Base-by-base conservation (phyloP, 345 rosid species). In the Clausena lansium region DNA sequence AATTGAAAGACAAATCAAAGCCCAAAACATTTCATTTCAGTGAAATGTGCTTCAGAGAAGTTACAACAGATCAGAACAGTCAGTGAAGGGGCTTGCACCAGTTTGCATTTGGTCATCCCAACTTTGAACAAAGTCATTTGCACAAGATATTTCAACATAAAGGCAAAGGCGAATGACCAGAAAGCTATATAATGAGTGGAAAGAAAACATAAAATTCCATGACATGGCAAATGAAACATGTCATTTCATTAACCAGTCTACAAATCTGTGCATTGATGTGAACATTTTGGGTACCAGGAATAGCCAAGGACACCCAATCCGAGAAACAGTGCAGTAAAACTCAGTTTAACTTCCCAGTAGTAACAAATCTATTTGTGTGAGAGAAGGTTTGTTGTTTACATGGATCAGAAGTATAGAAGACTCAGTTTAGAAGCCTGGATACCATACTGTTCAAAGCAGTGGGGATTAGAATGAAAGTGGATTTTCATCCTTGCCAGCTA, bases 401-500 rank as follows among this genome's bases (percentile, higher is more conserved):
- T 17, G 81, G 47, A 54, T 52, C 74, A 66, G 71, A 77, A 58
- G 74, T 47, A 78, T 60, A 41, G 17, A 77, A 62, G 38, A 63
- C 74, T 33, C 15, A 59, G 60, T 55, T 79, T 77, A 65, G 19
- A 47, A 71, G 76, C 25, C 36, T 71, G 59, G 50, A 80, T 39
- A 71, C n/a, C 33, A 28, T 72, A 64, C 30, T 32, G 60, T 68
- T 62, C 38, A 28, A 35, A 45, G 57, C 24, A 66, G 19, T 9
- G n/a, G 67, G 27, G n/a, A 63, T 80, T 82, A 80, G 81, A 79
- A 76, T 57, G 55, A 63, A 73, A 78, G 78, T 8, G 58, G 20
- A 14, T 74, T 78, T 4, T 81, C 86, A 72, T 83, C 91, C 0
- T 72, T 83, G 61, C 81, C 79, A 5, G 75, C 72, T 61, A 87